Evolutionary conservation across 805 yeast genomes (phyloP).

Genomic region (Ogataea nakhonphanomensis): DNA sequence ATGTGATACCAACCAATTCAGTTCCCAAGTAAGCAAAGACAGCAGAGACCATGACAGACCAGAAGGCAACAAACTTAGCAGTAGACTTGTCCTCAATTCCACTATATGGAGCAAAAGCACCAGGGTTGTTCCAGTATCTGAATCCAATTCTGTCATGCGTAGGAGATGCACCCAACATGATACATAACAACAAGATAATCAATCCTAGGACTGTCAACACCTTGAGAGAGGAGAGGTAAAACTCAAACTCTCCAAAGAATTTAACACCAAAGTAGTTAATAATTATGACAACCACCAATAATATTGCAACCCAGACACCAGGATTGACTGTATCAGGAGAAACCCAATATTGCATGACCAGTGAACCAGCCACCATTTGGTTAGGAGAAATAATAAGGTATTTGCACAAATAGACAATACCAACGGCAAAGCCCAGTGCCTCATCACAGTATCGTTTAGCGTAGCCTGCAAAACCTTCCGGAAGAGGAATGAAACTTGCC

Average conservation of each 20-base stretch:
- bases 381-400: constrained; percentile 53
- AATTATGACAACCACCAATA: constrained; percentile 39
- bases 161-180: constrained; percentile 79
- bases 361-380: constrained; percentile 54
- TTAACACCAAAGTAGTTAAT: constrained; percentile 46
- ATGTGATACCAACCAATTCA: constrained; percentile 47
- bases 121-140: constrained; percentile 43
- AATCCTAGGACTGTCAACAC: constrained; percentile 65
- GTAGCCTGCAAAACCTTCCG: constrained; percentile 55
- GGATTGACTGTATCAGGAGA: constrained; percentile 44
- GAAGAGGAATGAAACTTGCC: constrained; percentile 52
- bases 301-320: constrained; percentile 49
- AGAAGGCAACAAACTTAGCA: constrained; percentile 50
- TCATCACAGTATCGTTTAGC: constrained; percentile 51
- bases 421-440: constrained; percentile 56
- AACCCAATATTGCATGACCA: constrained; percentile 54
- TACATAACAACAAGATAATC: constrained; percentile 56
- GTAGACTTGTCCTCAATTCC: constrained; percentile 40
- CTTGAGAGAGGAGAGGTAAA: constrained; percentile 61
- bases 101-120: constrained; percentile 40
- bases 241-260: constrained; percentile 48
- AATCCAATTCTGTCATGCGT: constrained; percentile 56
- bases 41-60: constrained; percentile 53
- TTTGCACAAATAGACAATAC: constrained; percentile 49
- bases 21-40: constrained; percentile 50